These are phyloP conservation scores for Allomyces javanicus DNA, from an alignment of 192 early-diverging fungal genomes.

Conservation along the genomic window DNA sequence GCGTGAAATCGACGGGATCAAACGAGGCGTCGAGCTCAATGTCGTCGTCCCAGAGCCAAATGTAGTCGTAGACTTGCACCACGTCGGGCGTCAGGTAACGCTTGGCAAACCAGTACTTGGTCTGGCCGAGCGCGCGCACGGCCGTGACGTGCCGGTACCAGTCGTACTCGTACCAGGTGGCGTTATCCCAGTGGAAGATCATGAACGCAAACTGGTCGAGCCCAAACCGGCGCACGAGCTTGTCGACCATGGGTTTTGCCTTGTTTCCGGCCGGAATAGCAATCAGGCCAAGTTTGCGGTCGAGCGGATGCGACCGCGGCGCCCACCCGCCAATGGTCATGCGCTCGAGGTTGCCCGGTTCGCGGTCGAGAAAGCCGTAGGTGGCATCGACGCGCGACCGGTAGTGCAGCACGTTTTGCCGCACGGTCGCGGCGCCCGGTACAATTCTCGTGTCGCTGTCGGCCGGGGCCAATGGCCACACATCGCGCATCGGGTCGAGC, in stretches of 20 bases:
- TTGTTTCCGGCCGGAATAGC: neutral
- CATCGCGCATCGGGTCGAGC: too few species aligned
- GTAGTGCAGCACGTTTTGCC: too few species aligned
- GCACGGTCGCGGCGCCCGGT: too few species aligned
- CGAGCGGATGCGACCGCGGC: neutral
- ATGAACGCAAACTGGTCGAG: neutral
- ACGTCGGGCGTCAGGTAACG: neutral
- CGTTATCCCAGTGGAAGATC: neutral
- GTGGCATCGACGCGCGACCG: neutral
- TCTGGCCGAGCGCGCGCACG: neutral
- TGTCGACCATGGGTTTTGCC: neutral
- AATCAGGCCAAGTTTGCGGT: neutral
- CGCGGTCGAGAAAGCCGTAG: neutral
- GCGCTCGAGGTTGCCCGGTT: neutral
- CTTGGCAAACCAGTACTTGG: neutral
- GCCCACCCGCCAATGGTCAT: neutral
- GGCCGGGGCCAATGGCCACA: too few species aligned
- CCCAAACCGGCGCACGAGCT: neutral
- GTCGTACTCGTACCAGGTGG: neutral
- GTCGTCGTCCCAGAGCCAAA: conserved; percentile 1
- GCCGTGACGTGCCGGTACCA: neutral
- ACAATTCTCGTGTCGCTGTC: too few species aligned
- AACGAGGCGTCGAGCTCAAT: neutral
- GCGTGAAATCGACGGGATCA: neutral
- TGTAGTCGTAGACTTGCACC: neutral